Evolutionary conservation across 1,139 yeast genomes (phyloP), one percentile per base, ranked within the genome.

Genomic region (Debaryomycetaceae sp.): DNA sequence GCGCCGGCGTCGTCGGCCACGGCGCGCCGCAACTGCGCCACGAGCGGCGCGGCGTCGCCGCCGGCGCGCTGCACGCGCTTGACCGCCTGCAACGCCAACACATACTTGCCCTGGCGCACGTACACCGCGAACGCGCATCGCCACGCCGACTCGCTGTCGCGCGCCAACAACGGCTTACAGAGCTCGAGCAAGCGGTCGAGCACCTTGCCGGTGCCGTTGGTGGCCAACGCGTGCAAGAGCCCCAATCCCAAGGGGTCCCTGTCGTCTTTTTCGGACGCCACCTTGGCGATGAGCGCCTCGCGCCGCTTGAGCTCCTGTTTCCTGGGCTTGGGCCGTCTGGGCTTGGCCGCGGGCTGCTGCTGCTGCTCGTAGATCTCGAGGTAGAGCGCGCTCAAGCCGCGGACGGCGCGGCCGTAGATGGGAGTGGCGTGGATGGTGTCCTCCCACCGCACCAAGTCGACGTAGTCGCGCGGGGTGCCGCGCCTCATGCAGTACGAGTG

Each of bases 401-500:
- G 58, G 38, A 83, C 68, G 0, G 85, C 86, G 37, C 94, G 71
- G 14, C 73, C 65, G 52, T 76, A 88, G 28, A 80, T 71, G 3
- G 93, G 86, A 25, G 83, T 77, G 3, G 77, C 56, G 50, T 71
- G 86, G 26, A 91, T 55, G 15, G 61, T 52, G 49, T 88, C 93
- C 39, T 81, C 95, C 97, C 97, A 91, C 29, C 65, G 58, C 33
- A 89, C 46, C 67, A 84, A 75, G 17, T 77, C 79, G 23, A 84
- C 45, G 49, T 91, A 91, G 16, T 91, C 81, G 40, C 95, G 71
- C 17, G 93, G 81, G 4, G 97, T 85, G 11, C 97, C 97, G 46
- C 83, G 78, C 59, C 96, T 77, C 68, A 85, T 75, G 53, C 95
- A 83, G 56, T 86, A 91, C 27, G 83, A 80, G 55, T 91, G 98